Conservation (phyloP, 2,329 filamentous ascomycete species). For the Penicillium occitanis region DNA sequence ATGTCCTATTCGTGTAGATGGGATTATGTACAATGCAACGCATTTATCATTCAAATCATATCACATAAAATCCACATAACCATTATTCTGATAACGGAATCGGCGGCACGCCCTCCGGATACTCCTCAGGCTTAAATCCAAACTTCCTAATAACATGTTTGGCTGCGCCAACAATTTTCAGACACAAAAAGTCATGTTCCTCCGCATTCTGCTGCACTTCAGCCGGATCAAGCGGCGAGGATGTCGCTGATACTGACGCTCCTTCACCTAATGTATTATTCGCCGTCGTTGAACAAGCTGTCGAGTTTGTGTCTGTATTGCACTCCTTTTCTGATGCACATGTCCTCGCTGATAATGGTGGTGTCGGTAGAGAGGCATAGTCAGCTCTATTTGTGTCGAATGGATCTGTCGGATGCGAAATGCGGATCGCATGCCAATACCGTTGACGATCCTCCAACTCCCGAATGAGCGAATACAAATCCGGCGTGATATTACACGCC, state of each 20-base stretch:
- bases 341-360: background rate
- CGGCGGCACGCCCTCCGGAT: constrained; percentile 29
- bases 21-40: background rate
- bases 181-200: constrained; percentile 36
- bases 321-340: background rate
- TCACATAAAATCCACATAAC: background rate
- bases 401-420: background rate
- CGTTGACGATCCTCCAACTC: constrained; percentile 46
- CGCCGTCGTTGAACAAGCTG: background rate
- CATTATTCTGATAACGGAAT: background rate
- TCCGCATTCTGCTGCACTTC: constrained; percentile 21
- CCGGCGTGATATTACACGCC: constrained; percentile 35
- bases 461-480: constrained; percentile 39
- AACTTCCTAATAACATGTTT: constrained; percentile 37
- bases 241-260: background rate
- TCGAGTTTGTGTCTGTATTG: background rate
- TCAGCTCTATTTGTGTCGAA: background rate
- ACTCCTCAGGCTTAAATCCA: constrained; percentile 37
- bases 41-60: background rate
- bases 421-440: constrained; percentile 38
- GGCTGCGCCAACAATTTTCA: constrained; percentile 37
- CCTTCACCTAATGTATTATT: background rate
- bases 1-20: background rate
- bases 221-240: background rate
- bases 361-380: background rate